phyloP scores from a whole-genome alignment of 768 basidiomycete genomes.

The Paxillus ammoniavirescens region DNA sequence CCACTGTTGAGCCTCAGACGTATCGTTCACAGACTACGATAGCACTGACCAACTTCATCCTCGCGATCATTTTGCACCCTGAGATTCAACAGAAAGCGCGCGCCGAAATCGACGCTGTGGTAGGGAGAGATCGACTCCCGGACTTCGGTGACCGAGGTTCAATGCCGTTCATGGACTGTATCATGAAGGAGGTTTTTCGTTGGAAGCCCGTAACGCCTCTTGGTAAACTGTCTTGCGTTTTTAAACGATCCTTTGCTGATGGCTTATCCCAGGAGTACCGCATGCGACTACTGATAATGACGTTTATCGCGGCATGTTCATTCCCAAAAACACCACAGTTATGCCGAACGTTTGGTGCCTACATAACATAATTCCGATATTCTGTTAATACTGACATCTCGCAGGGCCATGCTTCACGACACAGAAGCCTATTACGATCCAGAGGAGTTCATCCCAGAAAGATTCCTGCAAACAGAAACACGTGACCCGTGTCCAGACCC shows the following conservation, averaged over 20 bases:
- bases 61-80: slow-evolving; percentile 16
- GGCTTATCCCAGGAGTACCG: neutral
- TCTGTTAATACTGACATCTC: too few species aligned
- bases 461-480: neutral
- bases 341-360: neutral
- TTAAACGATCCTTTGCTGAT: neutral
- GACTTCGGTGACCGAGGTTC: slow-evolving; percentile 2
- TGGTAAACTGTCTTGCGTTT: neutral
- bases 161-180: slow-evolving; percentile 3
- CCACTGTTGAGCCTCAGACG: too few species aligned
- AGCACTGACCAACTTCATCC: slow-evolving; percentile 5
- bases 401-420: too few species aligned
- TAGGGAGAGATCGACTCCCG: slow-evolving; percentile 3
- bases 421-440: neutral
- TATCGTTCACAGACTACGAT: slow-evolving; percentile 3
- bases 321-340: neutral
- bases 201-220: neutral
- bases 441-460: neutral
- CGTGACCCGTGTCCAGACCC: neutral
- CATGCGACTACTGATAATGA: neutral
- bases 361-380: too few species aligned
- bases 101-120: too few species aligned
- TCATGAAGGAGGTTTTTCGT: slow-evolving; percentile 19
- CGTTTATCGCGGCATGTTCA: neutral
- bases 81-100: slow-evolving; percentile 6